Percentiles rank a stretch among this genome's conserved stretches.
phyloP scores from a whole-genome alignment of 768 basidiomycete genomes.

The Leccinum boreale region DNA sequence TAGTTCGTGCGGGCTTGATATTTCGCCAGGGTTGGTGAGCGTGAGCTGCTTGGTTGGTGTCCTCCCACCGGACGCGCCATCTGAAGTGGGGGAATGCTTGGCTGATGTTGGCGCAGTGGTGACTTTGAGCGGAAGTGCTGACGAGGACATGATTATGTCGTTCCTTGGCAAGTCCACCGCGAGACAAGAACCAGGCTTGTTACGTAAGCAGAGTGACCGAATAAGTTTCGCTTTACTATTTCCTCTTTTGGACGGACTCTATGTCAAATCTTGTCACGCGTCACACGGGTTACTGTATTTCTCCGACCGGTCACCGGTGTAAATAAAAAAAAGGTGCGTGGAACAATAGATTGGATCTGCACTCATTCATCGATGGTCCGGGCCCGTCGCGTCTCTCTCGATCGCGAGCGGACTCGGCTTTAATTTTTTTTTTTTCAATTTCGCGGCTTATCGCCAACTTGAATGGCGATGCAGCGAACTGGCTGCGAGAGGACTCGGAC shows the following conservation, averaged over 20 bases:
- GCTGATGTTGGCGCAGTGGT: constrained; percentile 53
- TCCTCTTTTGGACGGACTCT: no score
- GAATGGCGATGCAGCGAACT: not conserved
- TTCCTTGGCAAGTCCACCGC: not conserved
- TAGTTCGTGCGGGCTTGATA: constrained; percentile 90
- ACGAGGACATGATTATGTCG: constrained; percentile 36
- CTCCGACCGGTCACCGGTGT: constrained; percentile 2
- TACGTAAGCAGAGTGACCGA: not conserved
- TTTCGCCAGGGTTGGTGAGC: constrained; percentile 50
- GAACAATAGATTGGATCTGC: constrained; percentile 19
- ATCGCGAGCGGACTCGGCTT: not conserved
- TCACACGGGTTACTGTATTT: not conserved
- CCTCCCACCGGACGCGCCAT: constrained; percentile 19
- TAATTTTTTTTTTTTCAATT: not conserved
- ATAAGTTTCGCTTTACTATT: no score
- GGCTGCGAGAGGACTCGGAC: not conserved
- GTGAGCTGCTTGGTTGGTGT: constrained; percentile 49
- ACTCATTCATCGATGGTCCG: not conserved
- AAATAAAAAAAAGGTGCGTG: not conserved
- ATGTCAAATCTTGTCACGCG: no score
- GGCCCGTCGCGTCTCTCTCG: not conserved
- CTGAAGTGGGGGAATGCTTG: constrained; percentile 29
- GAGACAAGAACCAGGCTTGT: not conserved
- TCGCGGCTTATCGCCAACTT: not conserved
- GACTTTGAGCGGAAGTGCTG: constrained; percentile 67